Evolutionary conservation across 2,329 filamentous ascomycete species (phyloP).

Genomic region (Colletotrichum echinochloae): DNA sequence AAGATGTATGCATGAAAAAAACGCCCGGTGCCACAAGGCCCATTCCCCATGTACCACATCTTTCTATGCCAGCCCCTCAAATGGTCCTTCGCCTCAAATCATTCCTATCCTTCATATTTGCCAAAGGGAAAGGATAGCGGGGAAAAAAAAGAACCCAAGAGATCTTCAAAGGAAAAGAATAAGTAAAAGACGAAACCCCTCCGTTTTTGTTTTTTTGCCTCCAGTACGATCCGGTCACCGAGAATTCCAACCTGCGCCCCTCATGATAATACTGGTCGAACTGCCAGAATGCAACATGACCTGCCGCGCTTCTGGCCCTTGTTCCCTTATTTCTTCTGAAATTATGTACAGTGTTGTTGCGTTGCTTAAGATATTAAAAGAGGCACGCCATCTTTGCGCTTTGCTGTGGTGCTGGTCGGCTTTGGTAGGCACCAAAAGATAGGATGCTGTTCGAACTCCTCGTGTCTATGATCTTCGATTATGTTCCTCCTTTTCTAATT

Average conservation of each 20-base stretch:
- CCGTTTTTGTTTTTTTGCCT: not conserved
- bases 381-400: conserved; percentile 14
- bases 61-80: conserved; percentile 22
- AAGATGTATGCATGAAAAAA: not conserved
- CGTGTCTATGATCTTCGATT: conserved; percentile 20
- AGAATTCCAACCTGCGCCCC: not conserved
- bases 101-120: too few species aligned
- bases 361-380: conserved; percentile 2
- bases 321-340: not conserved
- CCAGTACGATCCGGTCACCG: not conserved
- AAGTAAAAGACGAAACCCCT: not conserved
- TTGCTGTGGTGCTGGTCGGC: conserved; percentile 2
- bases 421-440: not conserved
- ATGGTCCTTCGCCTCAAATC: not conserved
- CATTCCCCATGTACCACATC: not conserved
- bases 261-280: conserved; percentile 34
- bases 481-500: conserved; percentile 53
- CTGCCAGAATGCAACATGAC: conserved; percentile 42
- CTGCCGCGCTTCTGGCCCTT: conserved; percentile 12
- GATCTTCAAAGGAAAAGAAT: not conserved
- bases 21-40: conserved; percentile 14
- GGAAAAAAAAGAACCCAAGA: not conserved
- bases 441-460: conserved; percentile 10
- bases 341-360: conserved; percentile 28
- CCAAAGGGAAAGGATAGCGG: not conserved